A percentile compares a stretch with the other conserved stretches of the same genome.
Conservation (phyloP, 1,139 yeast genomes). For the Pichia norvegensis region DNA sequence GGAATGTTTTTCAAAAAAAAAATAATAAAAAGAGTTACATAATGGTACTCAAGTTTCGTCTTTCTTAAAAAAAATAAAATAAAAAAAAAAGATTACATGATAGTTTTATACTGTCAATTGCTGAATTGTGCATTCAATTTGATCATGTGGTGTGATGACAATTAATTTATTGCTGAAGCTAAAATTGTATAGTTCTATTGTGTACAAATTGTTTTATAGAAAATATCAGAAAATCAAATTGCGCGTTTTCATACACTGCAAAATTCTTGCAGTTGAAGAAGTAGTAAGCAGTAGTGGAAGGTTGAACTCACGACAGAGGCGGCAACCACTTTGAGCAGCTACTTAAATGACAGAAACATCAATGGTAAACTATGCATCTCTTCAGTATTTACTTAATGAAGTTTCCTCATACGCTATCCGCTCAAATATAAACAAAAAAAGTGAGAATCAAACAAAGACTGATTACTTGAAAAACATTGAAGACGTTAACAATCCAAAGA, state of each 20-base stretch:
- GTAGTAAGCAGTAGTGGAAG: too few species aligned
- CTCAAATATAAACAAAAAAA: neutral
- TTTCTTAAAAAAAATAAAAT: too few species aligned
- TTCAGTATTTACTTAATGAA: conserved; percentile 9
- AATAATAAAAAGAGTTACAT: neutral
- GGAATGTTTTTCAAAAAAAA: neutral
- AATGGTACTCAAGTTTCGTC: too few species aligned
- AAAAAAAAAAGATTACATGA: too few species aligned
- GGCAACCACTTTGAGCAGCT: neutral
- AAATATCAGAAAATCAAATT: too few species aligned
- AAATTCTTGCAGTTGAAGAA: too few species aligned
- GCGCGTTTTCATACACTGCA: neutral
- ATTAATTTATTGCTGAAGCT: neutral
- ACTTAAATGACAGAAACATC: neutral
- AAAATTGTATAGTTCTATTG: neutral
- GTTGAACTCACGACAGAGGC: too few species aligned
- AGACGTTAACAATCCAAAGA: conserved; percentile 2
- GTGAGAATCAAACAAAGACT: conserved; percentile 32
- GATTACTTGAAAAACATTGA: conserved; percentile 1
- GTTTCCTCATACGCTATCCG: conserved; percentile 5
- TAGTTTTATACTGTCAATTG: neutral
- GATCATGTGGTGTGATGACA: neutral
- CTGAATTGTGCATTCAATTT: neutral
- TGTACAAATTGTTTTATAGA: neutral
- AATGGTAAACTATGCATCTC: conserved; percentile 4